Evolutionary conservation across 192 early-diverging fungal species (phyloP), one percentile per base, ranked within the genome.

Genomic region (Linnemannia exigua): DNA sequence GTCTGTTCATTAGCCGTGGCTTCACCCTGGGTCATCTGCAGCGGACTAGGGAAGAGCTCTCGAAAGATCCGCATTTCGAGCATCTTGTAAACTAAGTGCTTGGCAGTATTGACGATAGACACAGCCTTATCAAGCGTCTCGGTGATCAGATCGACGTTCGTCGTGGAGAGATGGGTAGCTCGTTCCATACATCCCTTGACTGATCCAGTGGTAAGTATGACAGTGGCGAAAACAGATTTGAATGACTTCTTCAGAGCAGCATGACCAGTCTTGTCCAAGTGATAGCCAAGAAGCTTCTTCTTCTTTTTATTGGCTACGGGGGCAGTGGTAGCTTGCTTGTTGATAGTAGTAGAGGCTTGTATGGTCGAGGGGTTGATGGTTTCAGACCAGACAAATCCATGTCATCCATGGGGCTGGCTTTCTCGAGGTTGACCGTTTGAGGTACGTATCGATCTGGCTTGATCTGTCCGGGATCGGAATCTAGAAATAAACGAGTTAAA

Each of bases 401-500:
- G 22, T 71, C 69, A 5, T 71, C 44, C 0, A 71, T 44, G 35
- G 44, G 69, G n/a, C 44, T 71, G 36, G 69, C 69, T 0, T n/a
- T 47, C 19, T 46, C 41, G 37, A 71, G 69, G 22, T 44, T 4
- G 41, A 46, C 69, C 25, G 41, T 71, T 47, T 71, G 44, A 8
- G 44, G 69, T 7, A 48, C 69, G 12, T 71, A 47, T 47, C 69
- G 44, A 46, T 71, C 69, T 14, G n/a, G 54, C 54, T 12, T 12
- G 25, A 61, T 61, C 54, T 20, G 54, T 61, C 25, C 54, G 54
- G 25, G 54, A 71, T 44, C 69, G 69, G 44, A 71, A 71, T 25
- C 69, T 48, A 71, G 69, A 71, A 2, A 71, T 38, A 68, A 38
- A 68, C 3, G 22, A 19, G 12, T 17, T 7, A 20, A 58, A 3